A percentile compares a stretch with the other conserved stretches of the same genome.
Evolutionary conservation across 192 early-diverging fungal genomes (phyloP).

Genomic region (Linnemannia hyalina): DNA sequence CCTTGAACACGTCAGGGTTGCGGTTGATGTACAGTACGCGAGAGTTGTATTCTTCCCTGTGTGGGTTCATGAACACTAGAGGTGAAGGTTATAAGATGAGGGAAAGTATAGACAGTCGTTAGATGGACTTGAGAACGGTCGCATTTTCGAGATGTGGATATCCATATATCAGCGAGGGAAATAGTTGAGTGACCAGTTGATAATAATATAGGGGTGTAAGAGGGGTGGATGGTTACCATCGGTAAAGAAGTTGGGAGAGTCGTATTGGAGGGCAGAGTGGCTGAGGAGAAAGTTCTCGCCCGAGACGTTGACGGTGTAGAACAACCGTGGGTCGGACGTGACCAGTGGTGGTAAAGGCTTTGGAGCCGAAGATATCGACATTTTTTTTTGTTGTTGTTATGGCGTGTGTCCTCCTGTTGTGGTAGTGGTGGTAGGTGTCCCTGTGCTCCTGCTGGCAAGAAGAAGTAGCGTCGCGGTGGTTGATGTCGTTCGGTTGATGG

Average conservation of each 20-base stretch:
- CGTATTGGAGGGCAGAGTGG: constrained; percentile 44
- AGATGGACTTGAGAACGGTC: not conserved
- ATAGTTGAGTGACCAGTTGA: not conserved
- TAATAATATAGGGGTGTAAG: not conserved
- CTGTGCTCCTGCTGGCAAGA: not conserved
- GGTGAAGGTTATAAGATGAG: not conserved
- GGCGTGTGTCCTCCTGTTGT: not conserved
- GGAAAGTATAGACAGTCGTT: not conserved
- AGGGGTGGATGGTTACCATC: constrained; percentile 17
- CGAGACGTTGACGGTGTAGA: constrained; percentile 51
- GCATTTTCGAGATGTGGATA: not conserved
- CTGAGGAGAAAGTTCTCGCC: constrained; percentile 40
- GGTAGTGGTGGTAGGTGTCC: not conserved
- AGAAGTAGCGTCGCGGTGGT: not conserved
- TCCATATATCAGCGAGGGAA: not conserved
- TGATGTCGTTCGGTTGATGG: not conserved
- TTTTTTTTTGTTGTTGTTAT: not conserved
- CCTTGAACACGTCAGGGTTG: constrained; percentile 63
- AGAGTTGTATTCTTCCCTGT: constrained; percentile 38
- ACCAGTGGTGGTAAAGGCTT: constrained; percentile 39
- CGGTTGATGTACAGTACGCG: constrained; percentile 64
- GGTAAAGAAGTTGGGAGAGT: constrained; percentile 64
- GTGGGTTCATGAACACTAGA: constrained; percentile 39
- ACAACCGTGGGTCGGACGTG: constrained; percentile 28
- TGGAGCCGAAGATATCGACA: constrained; percentile 32